Percentiles rank a stretch among this genome's conserved stretches.
phyloP scores from a whole-genome alignment of 1,284 basidiomycete genomes.

The Cutaneotrichosporon sp. region DNA sequence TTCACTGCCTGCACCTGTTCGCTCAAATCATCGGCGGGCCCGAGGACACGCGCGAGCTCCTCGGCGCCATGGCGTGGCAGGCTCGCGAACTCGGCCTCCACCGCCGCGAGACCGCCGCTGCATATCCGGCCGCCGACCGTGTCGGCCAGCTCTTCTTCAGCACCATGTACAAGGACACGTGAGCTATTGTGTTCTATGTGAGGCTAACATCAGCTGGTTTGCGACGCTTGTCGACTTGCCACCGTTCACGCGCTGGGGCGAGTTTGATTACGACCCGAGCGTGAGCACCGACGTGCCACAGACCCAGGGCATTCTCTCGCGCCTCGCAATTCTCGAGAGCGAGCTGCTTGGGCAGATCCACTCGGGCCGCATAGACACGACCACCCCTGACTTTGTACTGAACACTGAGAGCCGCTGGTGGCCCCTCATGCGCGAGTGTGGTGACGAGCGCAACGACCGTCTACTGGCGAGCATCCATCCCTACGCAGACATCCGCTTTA shows the following conservation, averaged over 20 bases:
- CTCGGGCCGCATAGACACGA: constrained; percentile 30
- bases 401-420: constrained; percentile 24
- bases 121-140: constrained; percentile 28
- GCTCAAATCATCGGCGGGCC: constrained; percentile 29
- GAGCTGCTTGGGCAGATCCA: constrained; percentile 28
- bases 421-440: constrained; percentile 24
- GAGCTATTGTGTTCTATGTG: constrained; percentile 15
- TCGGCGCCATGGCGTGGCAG: constrained; percentile 36
- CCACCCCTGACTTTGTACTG: constrained; percentile 30
- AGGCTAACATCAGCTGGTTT: constrained; percentile 23
- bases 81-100: constrained; percentile 33
- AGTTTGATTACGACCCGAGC: constrained; percentile 28
- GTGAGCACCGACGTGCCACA: constrained; percentile 25
- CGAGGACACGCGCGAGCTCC: constrained; percentile 29
- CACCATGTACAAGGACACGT: constrained; percentile 37
- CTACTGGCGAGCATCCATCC: constrained; percentile 21
- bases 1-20: constrained; percentile 33
- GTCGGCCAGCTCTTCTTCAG: constrained; percentile 29
- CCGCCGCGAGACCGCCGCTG: constrained; percentile 26
- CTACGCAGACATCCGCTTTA: constrained; percentile 31
- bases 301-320: constrained; percentile 23
- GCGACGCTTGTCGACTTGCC: constrained; percentile 22
- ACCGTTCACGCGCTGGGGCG: constrained; percentile 22
- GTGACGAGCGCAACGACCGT: constrained; percentile 19
- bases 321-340: constrained; percentile 25